These are phyloP conservation scores for Trichophyton simii DNA, from an alignment of 2,329 filamentous ascomycete genomes.

Conservation along the genomic window DNA sequence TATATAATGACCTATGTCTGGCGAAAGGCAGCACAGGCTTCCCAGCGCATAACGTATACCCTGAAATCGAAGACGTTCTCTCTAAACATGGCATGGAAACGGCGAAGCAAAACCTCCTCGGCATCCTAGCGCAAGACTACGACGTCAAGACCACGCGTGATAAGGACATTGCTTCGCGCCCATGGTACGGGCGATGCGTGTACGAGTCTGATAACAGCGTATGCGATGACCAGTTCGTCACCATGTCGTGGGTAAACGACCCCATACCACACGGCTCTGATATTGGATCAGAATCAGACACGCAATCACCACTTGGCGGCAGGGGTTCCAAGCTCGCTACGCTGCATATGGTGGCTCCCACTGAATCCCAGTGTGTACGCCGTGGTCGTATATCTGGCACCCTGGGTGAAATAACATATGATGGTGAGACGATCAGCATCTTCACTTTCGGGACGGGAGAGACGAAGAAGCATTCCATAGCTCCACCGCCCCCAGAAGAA, in stretches of 20 bases:
- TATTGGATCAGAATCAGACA: slow-evolving; percentile 14
- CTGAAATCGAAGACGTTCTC: slow-evolving; percentile 73
- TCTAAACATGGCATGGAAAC: slow-evolving; percentile 32
- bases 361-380: slow-evolving; percentile 72
- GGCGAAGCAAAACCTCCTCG: slow-evolving; percentile 41
- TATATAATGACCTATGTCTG: slow-evolving; percentile 63
- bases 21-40: slow-evolving; percentile 56
- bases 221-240: slow-evolving; percentile 83
- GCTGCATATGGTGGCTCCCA: slow-evolving; percentile 91
- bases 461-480: slow-evolving; percentile 44
- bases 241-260: slow-evolving; percentile 74
- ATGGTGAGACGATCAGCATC: slow-evolving; percentile 61
- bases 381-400: slow-evolving; percentile 79
- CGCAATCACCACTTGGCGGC: slow-evolving; percentile 15
- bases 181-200: slow-evolving; percentile 88
- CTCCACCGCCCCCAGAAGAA: slow-evolving; percentile 46
- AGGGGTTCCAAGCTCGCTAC: slow-evolving; percentile 69
- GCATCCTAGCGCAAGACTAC: slow-evolving; percentile 43
- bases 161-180: slow-evolving; percentile 36
- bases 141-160: slow-evolving; percentile 42
- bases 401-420: slow-evolving; percentile 72
- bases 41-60: slow-evolving; percentile 81
- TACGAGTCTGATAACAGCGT: slow-evolving; percentile 90
- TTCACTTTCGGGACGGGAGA: slow-evolving; percentile 55
- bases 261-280: slow-evolving; percentile 19